Evolutionary conservation across 176 grass and related monocot genomes (phyloP).

Genomic region (Poa pratensis): DNA sequence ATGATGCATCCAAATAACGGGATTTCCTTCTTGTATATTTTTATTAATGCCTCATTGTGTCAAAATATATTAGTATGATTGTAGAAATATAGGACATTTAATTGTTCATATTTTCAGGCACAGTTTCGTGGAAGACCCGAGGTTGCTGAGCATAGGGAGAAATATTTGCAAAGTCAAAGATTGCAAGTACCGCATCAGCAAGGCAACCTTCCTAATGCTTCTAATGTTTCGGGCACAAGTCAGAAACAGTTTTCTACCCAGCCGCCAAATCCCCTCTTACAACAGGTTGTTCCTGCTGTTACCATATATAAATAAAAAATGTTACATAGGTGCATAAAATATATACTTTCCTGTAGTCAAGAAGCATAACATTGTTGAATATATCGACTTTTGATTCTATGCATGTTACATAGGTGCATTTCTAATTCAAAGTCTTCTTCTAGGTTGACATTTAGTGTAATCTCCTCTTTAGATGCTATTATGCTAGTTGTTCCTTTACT

Average conservation of each 20-base stretch:
- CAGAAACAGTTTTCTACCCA: slow-evolving; percentile 85
- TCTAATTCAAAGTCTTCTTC: slow-evolving; percentile 5
- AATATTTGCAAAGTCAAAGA: slow-evolving; percentile 76
- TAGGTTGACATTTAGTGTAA: background rate
- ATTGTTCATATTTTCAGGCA: slow-evolving; percentile 40
- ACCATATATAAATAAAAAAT: slow-evolving; percentile 28
- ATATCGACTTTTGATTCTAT: background rate
- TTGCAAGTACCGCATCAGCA: slow-evolving; percentile 82
- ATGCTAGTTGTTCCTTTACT: slow-evolving; percentile 7
- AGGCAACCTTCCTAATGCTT: slow-evolving; percentile 60
- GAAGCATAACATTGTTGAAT: slow-evolving; percentile 29
- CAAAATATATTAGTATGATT: background rate
- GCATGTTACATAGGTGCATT: background rate
- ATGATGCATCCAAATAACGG: slow-evolving; percentile 24
- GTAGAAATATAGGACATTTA: slow-evolving; percentile 25
- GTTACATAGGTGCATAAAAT: background rate
- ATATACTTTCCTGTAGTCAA: background rate
- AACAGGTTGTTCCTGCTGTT: slow-evolving; percentile 60
- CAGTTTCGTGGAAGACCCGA: slow-evolving; percentile 82
- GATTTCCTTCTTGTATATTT: slow-evolving; percentile 7
- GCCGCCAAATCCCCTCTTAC: slow-evolving; percentile 82
- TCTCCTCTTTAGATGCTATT: slow-evolving; percentile 24
- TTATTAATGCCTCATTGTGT: background rate
- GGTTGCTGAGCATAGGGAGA: slow-evolving; percentile 87
- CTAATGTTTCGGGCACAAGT: slow-evolving; percentile 60